Evolutionary conservation across 148 eudicot genomes (phyloP).

Genomic region (Amaranthus cruentus): DNA sequence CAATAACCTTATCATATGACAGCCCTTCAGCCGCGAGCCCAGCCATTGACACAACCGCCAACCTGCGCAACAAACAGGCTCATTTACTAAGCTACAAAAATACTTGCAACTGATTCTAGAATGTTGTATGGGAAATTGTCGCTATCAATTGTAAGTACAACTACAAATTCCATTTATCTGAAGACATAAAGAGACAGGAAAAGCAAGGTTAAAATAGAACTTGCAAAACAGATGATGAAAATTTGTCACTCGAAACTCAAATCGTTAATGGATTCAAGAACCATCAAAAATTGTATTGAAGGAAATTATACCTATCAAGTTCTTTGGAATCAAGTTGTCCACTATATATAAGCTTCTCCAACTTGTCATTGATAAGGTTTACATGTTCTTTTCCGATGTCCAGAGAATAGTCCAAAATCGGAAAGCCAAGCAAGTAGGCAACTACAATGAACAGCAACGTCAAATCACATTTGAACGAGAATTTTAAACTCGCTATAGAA

Average conservation of each 20-base stretch:
- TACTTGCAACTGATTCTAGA: too few species aligned
- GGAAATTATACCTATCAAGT: slow-evolving; percentile 67
- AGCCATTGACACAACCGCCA: slow-evolving; percentile 93
- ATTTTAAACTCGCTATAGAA: background rate
- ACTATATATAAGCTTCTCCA: slow-evolving; percentile 88
- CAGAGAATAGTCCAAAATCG: slow-evolving; percentile 82
- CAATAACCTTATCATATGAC: slow-evolving; percentile 80
- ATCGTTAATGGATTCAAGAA: background rate
- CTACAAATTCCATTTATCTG: too few species aligned
- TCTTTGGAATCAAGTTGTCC: slow-evolving; percentile 92
- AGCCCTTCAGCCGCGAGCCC: slow-evolving; percentile 98
- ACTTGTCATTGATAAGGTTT: slow-evolving; percentile 71
- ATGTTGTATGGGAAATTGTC: too few species aligned
- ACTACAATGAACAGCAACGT: slow-evolving; percentile 36
- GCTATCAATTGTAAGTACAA: too few species aligned
- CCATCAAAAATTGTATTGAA: background rate
- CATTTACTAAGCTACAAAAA: background rate
- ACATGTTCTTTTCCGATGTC: slow-evolving; percentile 97
- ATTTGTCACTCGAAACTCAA: too few species aligned
- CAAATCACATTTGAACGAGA: background rate
- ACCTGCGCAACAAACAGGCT: slow-evolving; percentile 36
- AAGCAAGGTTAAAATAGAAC: too few species aligned
- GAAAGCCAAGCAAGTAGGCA: slow-evolving; percentile 88
- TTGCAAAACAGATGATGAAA: too few species aligned
- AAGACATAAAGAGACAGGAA: too few species aligned